Evolutionary conservation across 2,329 filamentous ascomycete species (phyloP).

Genomic region (Aaosphaeria pasadenensis): DNA sequence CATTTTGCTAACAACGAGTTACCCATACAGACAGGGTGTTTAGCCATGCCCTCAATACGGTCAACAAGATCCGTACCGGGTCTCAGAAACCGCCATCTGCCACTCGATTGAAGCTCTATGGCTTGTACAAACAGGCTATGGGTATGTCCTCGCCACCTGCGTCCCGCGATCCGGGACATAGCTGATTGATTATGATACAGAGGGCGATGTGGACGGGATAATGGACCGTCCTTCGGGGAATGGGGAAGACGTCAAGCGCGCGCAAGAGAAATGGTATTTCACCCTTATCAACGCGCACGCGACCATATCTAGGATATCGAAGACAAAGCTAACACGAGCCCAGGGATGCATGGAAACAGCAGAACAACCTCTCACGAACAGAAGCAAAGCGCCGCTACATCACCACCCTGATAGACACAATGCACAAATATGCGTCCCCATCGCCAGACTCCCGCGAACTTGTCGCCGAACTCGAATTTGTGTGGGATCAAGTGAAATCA

Average conservation of each 20-base stretch:
- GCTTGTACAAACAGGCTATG: constrained; percentile 98
- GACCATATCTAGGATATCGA: constrained; percentile 7
- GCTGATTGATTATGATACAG: constrained; percentile 40
- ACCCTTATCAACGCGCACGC: constrained; percentile 7
- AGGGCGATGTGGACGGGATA: constrained; percentile 91
- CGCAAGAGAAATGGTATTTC: constrained; percentile 64
- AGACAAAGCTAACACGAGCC: not conserved
- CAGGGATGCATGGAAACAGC: constrained; percentile 90
- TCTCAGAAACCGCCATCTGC: constrained; percentile 80
- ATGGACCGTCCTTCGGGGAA: constrained; percentile 73
- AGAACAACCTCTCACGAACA: constrained; percentile 78
- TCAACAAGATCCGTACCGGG: constrained; percentile 96
- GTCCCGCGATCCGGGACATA: not conserved
- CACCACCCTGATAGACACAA: constrained; percentile 89
- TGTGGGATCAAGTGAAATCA: constrained; percentile 96
- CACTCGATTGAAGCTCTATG: constrained; percentile 90
- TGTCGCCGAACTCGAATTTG: constrained; percentile 93
- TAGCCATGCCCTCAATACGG: constrained; percentile 96
- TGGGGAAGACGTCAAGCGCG: constrained; percentile 50
- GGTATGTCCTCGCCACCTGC: constrained; percentile 38
- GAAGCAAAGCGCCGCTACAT: constrained; percentile 95
- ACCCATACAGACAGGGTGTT: constrained; percentile 80
- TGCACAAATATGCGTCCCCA: constrained; percentile 88
- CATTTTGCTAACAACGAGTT: not conserved
- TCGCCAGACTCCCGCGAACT: constrained; percentile 84